Evolutionary conservation across 2,329 filamentous ascomycete genomes (phyloP).

Genomic region (Aspergillus niger): DNA sequence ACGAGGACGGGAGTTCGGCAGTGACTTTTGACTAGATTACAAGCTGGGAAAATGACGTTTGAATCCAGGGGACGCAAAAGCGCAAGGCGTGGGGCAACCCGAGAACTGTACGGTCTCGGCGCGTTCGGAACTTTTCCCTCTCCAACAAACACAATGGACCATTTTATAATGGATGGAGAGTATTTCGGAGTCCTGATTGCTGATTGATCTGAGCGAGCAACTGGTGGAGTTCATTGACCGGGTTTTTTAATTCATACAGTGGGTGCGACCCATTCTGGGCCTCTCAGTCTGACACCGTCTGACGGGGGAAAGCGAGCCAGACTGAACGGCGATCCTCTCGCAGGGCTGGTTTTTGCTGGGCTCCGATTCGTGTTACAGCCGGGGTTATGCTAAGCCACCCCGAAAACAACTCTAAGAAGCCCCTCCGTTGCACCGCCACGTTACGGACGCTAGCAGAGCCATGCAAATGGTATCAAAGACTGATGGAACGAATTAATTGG

Average conservation of each 20-base stretch:
- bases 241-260: not conserved
- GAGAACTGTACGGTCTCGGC: not conserved
- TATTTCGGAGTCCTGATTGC: not conserved
- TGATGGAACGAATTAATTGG: conserved; percentile 4
- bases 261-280: not conserved
- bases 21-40: not conserved
- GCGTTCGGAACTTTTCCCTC: not conserved
- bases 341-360: conserved; percentile 9
- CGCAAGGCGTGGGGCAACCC: conserved; percentile 3
- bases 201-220: not conserved
- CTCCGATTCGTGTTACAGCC: not conserved
- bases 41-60: conserved; percentile 5
- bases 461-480: not conserved
- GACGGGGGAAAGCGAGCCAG: not conserved
- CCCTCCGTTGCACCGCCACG: conserved; percentile 5
- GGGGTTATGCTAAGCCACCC: conserved; percentile 4
- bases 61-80: conserved; percentile 4
- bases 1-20: not conserved
- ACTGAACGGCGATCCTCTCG: conserved; percentile 4
- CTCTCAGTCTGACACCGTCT: not conserved
- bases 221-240: not conserved
- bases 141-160: not conserved
- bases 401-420: not conserved
- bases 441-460: not conserved
- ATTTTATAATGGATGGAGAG: not conserved